Percentiles rank a stretch among this genome's conserved stretches.
Evolutionary conservation across 805 yeast genomes (phyloP).

Genomic region (Metschnikowia proteae): DNA sequence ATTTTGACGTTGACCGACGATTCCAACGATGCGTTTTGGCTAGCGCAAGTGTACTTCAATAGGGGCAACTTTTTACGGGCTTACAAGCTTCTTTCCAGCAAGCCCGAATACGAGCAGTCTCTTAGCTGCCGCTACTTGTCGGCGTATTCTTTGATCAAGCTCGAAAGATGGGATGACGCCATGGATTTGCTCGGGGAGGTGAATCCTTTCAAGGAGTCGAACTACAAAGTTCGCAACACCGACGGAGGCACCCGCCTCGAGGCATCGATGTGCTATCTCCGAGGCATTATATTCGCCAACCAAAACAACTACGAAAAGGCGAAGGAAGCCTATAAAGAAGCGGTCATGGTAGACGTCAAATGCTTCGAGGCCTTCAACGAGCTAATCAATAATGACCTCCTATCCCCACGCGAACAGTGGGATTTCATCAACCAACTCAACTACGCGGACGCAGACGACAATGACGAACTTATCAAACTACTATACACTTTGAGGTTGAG

Average conservation of each 20-base stretch:
- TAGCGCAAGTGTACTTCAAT: slow-evolving; percentile 82
- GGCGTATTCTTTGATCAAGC: slow-evolving; percentile 65
- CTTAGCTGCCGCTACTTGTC: slow-evolving; percentile 80
- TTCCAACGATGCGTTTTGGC: slow-evolving; percentile 93
- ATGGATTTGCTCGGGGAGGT: slow-evolving; percentile 78
- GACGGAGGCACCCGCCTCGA: slow-evolving; percentile 88
- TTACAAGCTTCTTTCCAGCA: slow-evolving; percentile 58
- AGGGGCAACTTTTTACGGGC: slow-evolving; percentile 79
- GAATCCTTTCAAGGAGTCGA: slow-evolving; percentile 60
- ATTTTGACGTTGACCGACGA: slow-evolving; percentile 79
- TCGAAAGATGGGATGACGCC: slow-evolving; percentile 85
- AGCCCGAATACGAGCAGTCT: slow-evolving; percentile 51
- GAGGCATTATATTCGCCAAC: slow-evolving; percentile 80
- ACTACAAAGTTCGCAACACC: slow-evolving; percentile 42
- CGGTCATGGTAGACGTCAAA: slow-evolving; percentile 80
- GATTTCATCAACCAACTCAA: slow-evolving; percentile 60
- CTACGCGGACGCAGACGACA: slow-evolving; percentile 72
- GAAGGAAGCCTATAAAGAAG: slow-evolving; percentile 81
- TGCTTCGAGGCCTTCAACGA: slow-evolving; percentile 92
- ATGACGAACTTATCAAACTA: slow-evolving; percentile 72
- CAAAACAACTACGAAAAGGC: slow-evolving; percentile 84
- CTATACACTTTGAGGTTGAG: slow-evolving; percentile 74
- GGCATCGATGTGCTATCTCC: slow-evolving; percentile 77
- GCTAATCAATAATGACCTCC: slow-evolving; percentile 62
- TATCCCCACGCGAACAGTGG: slow-evolving; percentile 88